These are phyloP conservation scores for Backusella psychrophila DNA, from an alignment of 192 early-diverging fungal genomes.

Conservation along the genomic window DNA sequence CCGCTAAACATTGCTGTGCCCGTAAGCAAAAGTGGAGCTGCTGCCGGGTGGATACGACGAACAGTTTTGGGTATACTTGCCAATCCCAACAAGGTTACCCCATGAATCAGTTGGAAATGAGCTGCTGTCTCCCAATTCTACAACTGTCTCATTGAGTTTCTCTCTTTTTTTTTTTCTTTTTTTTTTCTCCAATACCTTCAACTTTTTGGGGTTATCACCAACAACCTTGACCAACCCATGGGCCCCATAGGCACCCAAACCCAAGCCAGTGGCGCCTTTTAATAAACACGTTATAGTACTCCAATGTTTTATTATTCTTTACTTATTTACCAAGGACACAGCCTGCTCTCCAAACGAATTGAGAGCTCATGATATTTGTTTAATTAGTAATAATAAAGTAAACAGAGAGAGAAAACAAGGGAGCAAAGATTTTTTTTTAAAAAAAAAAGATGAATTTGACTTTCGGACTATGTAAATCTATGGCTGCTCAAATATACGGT, in stretches of 20 bases:
- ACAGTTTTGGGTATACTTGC: conserved; percentile 37
- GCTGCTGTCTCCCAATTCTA: conserved; percentile 52
- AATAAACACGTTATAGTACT: no score
- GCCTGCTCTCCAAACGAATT: conserved; percentile 25
- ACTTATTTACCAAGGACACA: conserved; percentile 14
- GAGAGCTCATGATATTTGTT: conserved; percentile 4
- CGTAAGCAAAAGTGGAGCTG: conserved; percentile 46
- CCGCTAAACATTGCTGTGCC: conserved; percentile 55
- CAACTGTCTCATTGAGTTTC: neutral
- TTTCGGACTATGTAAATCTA: no score
- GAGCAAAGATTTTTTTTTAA: no score
- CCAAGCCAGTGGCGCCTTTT: conserved; percentile 24
- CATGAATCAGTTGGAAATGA: conserved; percentile 52
- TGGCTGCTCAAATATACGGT: no score
- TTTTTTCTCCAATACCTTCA: neutral
- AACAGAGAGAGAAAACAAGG: no score
- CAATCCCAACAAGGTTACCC: conserved; percentile 45
- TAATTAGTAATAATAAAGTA: no score
- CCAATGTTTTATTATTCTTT: neutral
- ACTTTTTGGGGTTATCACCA: conserved; percentile 24
- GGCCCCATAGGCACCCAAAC: conserved; percentile 46
- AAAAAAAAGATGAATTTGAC: no score
- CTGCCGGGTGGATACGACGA: conserved; percentile 32
- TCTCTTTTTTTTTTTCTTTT: no score
- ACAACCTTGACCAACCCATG: conserved; percentile 40